These are phyloP conservation scores for Pichia sp. DNA, from an alignment of 1,139 yeast genomes.

Conservation along the genomic window DNA sequence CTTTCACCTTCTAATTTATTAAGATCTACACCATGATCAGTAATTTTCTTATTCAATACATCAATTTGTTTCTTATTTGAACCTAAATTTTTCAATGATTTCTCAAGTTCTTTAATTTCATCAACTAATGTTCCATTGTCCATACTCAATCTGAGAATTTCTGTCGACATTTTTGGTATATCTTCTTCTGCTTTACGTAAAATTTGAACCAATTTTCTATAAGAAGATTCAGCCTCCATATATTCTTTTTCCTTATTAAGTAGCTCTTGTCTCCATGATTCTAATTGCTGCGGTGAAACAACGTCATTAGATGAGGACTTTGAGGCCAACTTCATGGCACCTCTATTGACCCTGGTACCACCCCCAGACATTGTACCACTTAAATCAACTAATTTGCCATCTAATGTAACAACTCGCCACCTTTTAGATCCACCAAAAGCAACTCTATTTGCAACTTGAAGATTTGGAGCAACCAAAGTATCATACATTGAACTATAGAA, in stretches of 20 bases:
- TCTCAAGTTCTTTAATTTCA: constrained; percentile 19
- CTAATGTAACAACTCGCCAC: constrained; percentile 85
- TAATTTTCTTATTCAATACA: constrained; percentile 33
- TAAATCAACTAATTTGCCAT: constrained; percentile 88
- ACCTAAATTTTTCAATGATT: constrained; percentile 27
- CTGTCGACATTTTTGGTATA: constrained; percentile 63
- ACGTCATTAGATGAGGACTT: constrained; percentile 27
- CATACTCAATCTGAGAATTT: constrained; percentile 51
- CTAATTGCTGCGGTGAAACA: constrained; percentile 54
- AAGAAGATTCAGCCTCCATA: constrained; percentile 46
- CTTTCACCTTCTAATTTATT: constrained; percentile 34
- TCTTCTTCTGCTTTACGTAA: constrained; percentile 54
- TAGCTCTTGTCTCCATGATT: constrained; percentile 48
- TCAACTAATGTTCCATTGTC: constrained; percentile 54
- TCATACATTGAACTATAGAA: constrained; percentile 82
- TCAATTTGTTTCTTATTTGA: constrained; percentile 19
- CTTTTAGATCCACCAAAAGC: constrained; percentile 74
- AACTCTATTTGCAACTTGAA: constrained; percentile 76
- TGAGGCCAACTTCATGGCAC: constrained; percentile 53
- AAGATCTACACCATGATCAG: constrained; percentile 35
- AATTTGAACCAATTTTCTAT: constrained; percentile 53
- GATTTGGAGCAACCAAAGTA: constrained; percentile 76
- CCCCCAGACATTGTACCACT: constrained; percentile 99
- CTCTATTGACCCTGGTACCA: constrained; percentile 60
- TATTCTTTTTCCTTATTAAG: constrained; percentile 49